Conservation (phyloP, 2,329 filamentous ascomycete genomes). For the Diaporthe citri region DNA sequence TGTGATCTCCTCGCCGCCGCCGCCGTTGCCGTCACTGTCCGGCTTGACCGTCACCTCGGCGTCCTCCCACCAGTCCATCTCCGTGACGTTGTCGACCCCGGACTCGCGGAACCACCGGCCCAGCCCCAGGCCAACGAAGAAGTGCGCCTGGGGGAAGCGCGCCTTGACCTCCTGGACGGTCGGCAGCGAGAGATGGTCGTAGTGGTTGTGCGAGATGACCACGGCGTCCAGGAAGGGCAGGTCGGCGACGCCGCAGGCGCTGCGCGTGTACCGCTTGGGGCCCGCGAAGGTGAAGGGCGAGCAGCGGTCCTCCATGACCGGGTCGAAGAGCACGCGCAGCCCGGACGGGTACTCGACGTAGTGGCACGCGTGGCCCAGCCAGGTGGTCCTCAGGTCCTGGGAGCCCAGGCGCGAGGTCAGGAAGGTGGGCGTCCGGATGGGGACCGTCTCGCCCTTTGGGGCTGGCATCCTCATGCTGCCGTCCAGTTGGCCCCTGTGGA, state of each 20-base stretch:
- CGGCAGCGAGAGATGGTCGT: constrained; percentile 88
- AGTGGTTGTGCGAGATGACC: constrained; percentile 90
- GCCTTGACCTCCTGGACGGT: constrained; percentile 79
- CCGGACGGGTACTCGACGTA: constrained; percentile 91
- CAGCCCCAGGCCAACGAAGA: constrained; percentile 88
- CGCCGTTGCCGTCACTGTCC: constrained; percentile 48
- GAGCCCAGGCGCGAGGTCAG: constrained; percentile 65
- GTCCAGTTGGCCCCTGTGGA: constrained; percentile 40
- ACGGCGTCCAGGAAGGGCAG: constrained; percentile 83
- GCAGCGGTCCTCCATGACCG: constrained; percentile 91
- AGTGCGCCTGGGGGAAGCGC: constrained; percentile 82
- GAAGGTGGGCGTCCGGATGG: constrained; percentile 76
- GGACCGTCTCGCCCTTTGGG: constrained; percentile 74
- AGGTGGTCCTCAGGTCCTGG: constrained; percentile 81
- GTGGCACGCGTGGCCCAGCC: constrained; percentile 96
- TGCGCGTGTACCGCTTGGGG: constrained; percentile 82
- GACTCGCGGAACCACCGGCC: constrained; percentile 82
- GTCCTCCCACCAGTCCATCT: constrained; percentile 96
- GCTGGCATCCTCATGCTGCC: constrained; percentile 65
- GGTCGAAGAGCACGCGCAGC: constrained; percentile 90
- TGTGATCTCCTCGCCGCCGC: constrained; percentile 60
- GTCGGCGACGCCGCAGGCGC: constrained; percentile 82
- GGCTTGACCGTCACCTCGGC: constrained; percentile 74
- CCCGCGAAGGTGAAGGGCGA: constrained; percentile 78
- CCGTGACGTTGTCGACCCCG: constrained; percentile 83